Base-by-base conservation (phyloP, 331 rosid species). In the Pyrus hybrid region DNA sequence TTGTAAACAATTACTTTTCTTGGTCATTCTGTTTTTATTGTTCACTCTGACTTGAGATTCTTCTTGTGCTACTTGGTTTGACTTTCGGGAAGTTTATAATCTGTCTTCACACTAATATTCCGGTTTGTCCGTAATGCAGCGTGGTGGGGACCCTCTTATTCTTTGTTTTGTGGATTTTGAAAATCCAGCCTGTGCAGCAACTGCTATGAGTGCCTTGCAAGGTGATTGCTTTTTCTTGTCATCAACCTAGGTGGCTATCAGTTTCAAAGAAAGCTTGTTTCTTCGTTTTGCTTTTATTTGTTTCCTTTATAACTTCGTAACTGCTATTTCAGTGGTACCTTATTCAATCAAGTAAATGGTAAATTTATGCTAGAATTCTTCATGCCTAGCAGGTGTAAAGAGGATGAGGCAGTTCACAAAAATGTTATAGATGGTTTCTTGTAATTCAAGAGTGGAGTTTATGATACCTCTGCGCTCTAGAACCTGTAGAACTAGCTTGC, bases 141-240 rank as follows among this genome's bases (percentile, higher is more conserved):
- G 93, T 26, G 90, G 97, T 18, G 97, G 97, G 69, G 97, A 91
- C 70, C 98, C 97, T 81, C 86, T 93, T 35, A 88, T 91, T 85
- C 93, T 91, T 62, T 89, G 98, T 79, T 93, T 91, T 84, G 98
- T 93, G 80, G 97, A 93, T 85, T 93, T 93, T 78, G 86, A 76
- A 56, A 88, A 82, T 76, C 93, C 97, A 65, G 89, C 98, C 14
- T 91, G 97, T 81, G 90, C 97, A 29, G 90, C 97, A 77, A 88
- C 97, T 64, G 93, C 98, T 61, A 47, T 88, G 97, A 91, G 91
- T 80, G 97, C 96, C 61, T 81, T 91, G 87, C 96, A 93, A 91
- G 98, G 97, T 89, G 77, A 88, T 76, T 29, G 5, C 61, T 78
- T 74, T 13, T 67, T 64, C 67, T 63, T 17, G 64, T 54, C 80